Conservation (phyloP, 2,329 filamentous ascomycete species). For the Taxawa tesnikishii region DNA sequence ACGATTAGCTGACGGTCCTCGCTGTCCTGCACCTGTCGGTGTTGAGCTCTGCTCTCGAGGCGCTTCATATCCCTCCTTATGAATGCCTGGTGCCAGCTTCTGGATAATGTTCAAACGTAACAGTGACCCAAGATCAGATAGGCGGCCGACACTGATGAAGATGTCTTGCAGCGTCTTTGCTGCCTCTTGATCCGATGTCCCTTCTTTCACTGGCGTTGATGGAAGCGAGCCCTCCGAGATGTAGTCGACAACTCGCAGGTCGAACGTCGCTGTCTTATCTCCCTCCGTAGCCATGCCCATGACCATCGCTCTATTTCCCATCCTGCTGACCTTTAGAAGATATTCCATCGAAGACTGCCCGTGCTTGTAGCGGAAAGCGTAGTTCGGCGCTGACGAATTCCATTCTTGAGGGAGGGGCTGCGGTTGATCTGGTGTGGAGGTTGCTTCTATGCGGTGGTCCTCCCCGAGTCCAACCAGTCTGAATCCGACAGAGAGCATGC, state of each 20-base stretch:
- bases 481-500: conserved; percentile 70
- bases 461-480: conserved; percentile 73
- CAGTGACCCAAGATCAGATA: conserved; percentile 55
- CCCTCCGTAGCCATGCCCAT: conserved; percentile 68
- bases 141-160: conserved; percentile 61
- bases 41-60: conserved; percentile 11
- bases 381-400: conserved; percentile 60
- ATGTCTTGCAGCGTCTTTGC: conserved; percentile 37
- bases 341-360: conserved; percentile 75
- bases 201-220: conserved; percentile 26
- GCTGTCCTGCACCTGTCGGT: conserved; percentile 6
- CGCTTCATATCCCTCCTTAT: conserved; percentile 70
- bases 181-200: conserved; percentile 26
- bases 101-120: conserved; percentile 75
- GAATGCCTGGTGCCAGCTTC: conserved; percentile 64
- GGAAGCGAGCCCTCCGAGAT: conserved; percentile 52
- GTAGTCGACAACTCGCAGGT: conserved; percentile 63
- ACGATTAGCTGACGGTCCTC: conserved; percentile 9
- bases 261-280: conserved; percentile 69
- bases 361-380: conserved; percentile 80
- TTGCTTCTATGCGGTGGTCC: conserved; percentile 49
- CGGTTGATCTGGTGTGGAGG: conserved; percentile 11
- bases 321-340: conserved; percentile 66
- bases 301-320: conserved; percentile 75
- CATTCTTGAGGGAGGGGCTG: conserved; percentile 56